Base-by-base conservation (phyloP, 2,329 filamentous ascomycete species). In the Leptographium wingfieldii region DNA sequence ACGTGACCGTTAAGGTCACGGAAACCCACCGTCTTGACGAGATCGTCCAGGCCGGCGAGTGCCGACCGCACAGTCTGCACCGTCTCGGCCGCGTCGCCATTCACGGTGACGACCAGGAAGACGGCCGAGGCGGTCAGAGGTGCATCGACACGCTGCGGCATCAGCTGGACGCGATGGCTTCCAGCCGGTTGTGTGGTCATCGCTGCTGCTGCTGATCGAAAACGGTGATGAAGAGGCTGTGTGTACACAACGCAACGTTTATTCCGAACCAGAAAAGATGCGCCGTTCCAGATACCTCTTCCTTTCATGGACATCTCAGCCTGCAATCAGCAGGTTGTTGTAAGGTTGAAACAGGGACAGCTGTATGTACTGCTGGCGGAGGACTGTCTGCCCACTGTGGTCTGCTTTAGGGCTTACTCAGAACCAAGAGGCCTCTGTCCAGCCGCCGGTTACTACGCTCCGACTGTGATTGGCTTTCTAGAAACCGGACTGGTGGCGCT, bases 11-110 rank as follows among this genome's bases (percentile, higher is more conserved):
- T 68, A 3, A 73, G 71, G 52, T 81, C 75, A 49, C 80, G 78
- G 57, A 81, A 75, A 3, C 76, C 69, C 10, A 83, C 75, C 57
- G 79, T 82, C 64, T 83, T 83, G 51, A 73, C 67, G 10, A 82
- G 72, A 58, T 71, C 73, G 38, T 70, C 68, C 54, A 81, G 64
- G 25, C 69, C 68, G 5, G 79, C 71, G 3, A 82, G 66, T 1
- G 72, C 69, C 7, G 74, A 75, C 43, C 76, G 75, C 6, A 80
- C 72, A 0, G 68, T 77, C 12, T 66, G 60, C 60, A 73, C 66
- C 4, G 78, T 70, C 5, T 71, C 63, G 0, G 70, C 66, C 1
- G 62, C 65, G 19, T 72, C 22, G 51, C 51, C 63, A 5, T 67
- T 71, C 33, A 75, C 70, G 0, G 76, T 70, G 1, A 82, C 66